Base-by-base conservation (phyloP, 2,329 filamentous ascomycete species). In the Verticillium zaregamsianum region DNA sequence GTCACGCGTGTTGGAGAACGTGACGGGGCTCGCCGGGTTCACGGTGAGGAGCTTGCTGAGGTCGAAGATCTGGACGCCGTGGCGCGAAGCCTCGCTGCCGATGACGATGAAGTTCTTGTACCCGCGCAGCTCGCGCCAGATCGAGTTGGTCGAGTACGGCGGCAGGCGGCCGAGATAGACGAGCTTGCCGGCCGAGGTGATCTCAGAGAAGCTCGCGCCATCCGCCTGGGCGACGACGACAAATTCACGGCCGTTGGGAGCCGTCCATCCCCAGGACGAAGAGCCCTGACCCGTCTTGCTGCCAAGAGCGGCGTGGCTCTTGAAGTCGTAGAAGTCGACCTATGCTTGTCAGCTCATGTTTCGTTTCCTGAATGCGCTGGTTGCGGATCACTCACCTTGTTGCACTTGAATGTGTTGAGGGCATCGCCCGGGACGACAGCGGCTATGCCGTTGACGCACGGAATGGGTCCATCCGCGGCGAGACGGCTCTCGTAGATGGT, bases 11-110 rank as follows among this genome's bases (percentile, higher is more conserved):
- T 69, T 70, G 66, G 67, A 68, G 56, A 76, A 79, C n/a, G 65
- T 66, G 60, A 68, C 69, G 35, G 72, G 77, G 17, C 70, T 73
- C 5, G 76, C 68, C 1, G 77, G 74, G 67, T 81, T 72, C 55
- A 84, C 67, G 28, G 71, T 70, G 35, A 80, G 69, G 3, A 86
- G 76, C 75, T 73, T 86, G 67, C 75, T 82, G 78, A 87, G 78
- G 69, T 89, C 85, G 66, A 89, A 89, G 69, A 88, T 81, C 69
- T 89, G 86, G 25, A 89, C 78, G 57, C 83, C 82, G 68, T 88
- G 86, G 61, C 74, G 70, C 7, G 66, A 64, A 0, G 82, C 78
- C 65, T 79, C 77, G 56, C 73, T 72, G 11, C 77, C 77, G 39
- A 79, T 76, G 62, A 77, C 72, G 61, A 68, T 68, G 60, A 69